A percentile compares a stretch with the other conserved stretches of the same genome.
These are phyloP conservation scores for Vicia villosa DNA, from an alignment of 306 rosid genomes.

Conservation along the genomic window DNA sequence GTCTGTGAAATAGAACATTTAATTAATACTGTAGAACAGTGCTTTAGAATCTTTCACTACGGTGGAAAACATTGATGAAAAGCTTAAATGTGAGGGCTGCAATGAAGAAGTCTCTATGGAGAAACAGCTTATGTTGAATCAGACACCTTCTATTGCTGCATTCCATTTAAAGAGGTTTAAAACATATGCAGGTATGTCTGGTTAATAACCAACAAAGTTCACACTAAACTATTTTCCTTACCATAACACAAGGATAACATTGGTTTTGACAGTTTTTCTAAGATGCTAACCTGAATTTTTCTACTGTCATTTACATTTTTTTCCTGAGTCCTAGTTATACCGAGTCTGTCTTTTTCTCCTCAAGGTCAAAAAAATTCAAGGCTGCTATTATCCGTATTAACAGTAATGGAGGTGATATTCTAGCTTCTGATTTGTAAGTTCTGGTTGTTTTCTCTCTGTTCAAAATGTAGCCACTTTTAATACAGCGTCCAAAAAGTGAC, in stretches of 20 bases:
- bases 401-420: constrained; percentile 98
- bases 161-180: constrained; percentile 88
- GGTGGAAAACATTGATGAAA: constrained; percentile 71
- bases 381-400: constrained; percentile 91
- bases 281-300: no score
- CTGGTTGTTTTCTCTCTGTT: no score
- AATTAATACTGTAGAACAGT: constrained; percentile 9
- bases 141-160: constrained; percentile 71
- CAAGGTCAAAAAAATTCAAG: constrained; percentile 77
- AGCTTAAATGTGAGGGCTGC: constrained; percentile 71
- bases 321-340: no score
- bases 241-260: no score
- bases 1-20: not conserved
- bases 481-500: no score
- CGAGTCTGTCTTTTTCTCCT: not conserved
- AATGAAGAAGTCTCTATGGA: constrained; percentile 69
- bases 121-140: constrained; percentile 71
- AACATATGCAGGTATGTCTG: no score
- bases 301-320: no score
- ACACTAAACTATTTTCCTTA: no score
- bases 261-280: no score
- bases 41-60: constrained; percentile 83
- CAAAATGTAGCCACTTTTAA: no score
- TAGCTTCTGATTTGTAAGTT: constrained; percentile 39
- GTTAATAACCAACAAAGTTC: no score